A percentile compares a stretch with the other conserved stretches of the same genome.
These are phyloP conservation scores for Alternaria sp. DNA, from an alignment of 2,329 filamentous ascomycete genomes.

Conservation along the genomic window DNA sequence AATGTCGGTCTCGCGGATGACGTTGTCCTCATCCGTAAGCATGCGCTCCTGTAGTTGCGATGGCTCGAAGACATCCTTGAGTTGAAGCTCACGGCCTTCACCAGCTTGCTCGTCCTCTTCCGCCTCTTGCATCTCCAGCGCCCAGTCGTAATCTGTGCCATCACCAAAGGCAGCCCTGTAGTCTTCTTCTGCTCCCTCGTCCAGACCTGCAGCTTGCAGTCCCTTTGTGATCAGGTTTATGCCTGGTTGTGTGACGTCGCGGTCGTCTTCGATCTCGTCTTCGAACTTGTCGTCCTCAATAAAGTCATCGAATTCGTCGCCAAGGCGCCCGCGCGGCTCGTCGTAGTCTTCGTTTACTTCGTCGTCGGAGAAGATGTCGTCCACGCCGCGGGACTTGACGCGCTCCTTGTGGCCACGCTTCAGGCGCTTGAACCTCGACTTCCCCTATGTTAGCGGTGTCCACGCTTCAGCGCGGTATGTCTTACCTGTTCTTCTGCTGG, in stretches of 20 bases:
- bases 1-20: slow-evolving; percentile 85
- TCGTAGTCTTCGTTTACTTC: slow-evolving; percentile 71
- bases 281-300: slow-evolving; percentile 89
- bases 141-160: slow-evolving; percentile 95
- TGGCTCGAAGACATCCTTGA: slow-evolving; percentile 98
- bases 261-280: slow-evolving; percentile 83
- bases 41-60: slow-evolving; percentile 93
- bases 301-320: slow-evolving; percentile 68
- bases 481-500: slow-evolving; percentile 72
- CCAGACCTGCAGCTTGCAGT: slow-evolving; percentile 81
- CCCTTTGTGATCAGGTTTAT: slow-evolving; percentile 72
- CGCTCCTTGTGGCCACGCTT: slow-evolving; percentile 86
- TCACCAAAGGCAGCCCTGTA: slow-evolving; percentile 97
- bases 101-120: slow-evolving; percentile 77
- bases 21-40: slow-evolving; percentile 92
- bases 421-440: slow-evolving; percentile 94
- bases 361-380: slow-evolving; percentile 95
- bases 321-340: slow-evolving; percentile 42
- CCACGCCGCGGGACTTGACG: slow-evolving; percentile 71
- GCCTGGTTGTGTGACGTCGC: slow-evolving; percentile 83
- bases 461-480: background rate
- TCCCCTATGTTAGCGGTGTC: slow-evolving; percentile 21
- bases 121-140: slow-evolving; percentile 84
- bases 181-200: slow-evolving; percentile 91
- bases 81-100: slow-evolving; percentile 83